Base-by-base conservation (phyloP, 2,329 filamentous ascomycete genomes). In the Volutella citrinella region DNA sequence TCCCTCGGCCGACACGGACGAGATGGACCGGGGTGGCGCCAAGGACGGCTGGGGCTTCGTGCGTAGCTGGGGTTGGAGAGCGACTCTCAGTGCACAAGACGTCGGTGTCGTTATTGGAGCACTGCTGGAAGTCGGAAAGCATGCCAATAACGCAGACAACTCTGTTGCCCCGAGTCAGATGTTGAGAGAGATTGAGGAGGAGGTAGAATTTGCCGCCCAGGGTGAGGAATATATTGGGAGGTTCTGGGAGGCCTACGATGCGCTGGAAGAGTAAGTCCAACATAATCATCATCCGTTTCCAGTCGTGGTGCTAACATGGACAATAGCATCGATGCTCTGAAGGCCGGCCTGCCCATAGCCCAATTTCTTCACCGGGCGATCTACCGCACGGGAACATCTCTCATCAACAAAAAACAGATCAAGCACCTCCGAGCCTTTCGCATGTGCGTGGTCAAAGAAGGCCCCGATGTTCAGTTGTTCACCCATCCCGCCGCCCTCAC, bases 31-130 rank as follows among this genome's bases (percentile, higher is more conserved):
- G 32, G 82, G 74, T 13, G 81, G 83, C 15, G 78, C 80, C 28
- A 91, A 91, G 55, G 89, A 95, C 59, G 90, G 89, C 10, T 97
- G 91, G 91, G 91, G 93, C 0, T 98, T 97, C 56, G 91, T 97
- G 13, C 78, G 90, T 38, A 95, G 88, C 57, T 98, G 93, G 93
- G 93, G 93, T 10, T 98, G 90, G 90, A 85, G 90, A 57, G 91
- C 90, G 1, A 96, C 91, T 30, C 71, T 97, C 17, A 94, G 87
- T 42, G 93, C 93, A 6, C 86, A 91, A 30, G 93, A 98, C 57
- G 88, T 96, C 0, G 88, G 87, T n/a, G 87, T 95, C 12, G 82
- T 97, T 19, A 77, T 97, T 14, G 89, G 89, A 32, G 89, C 91
- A 12, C 83, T 98, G 29, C 76, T 98, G 2, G 93, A 98, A 65